Evolutionary conservation across 192 early-diverging fungal species (phyloP).

Genomic region (Coemansia sp.): DNA sequence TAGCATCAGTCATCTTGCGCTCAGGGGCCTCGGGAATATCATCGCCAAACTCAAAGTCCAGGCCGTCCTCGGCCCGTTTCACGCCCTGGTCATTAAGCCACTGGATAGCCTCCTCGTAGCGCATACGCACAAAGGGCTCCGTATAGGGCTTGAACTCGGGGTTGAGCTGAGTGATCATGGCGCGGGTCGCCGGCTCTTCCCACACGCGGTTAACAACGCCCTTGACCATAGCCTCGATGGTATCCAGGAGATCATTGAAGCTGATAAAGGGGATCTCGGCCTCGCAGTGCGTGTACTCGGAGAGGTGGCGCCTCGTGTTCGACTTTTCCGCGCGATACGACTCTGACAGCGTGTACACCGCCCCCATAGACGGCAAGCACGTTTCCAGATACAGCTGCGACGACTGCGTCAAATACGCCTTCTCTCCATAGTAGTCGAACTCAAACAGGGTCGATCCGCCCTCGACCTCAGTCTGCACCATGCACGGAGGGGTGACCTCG

Average conservation of each 20-base stretch:
- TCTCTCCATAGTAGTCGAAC: constrained; percentile 95
- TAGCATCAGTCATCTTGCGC: constrained; percentile 98
- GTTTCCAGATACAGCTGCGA: constrained; percentile 99
- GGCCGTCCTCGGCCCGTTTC: constrained; percentile 83
- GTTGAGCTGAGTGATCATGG: constrained; percentile 87
- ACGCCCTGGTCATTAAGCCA: constrained; percentile 91
- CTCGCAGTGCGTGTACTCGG: constrained; percentile 96
- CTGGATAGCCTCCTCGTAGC: constrained; percentile 92
- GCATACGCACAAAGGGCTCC: constrained; percentile 92
- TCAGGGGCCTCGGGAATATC: constrained; percentile 99
- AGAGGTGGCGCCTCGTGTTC: constrained; percentile 93
- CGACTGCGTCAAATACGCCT: constrained; percentile 97
- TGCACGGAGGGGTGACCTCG: constrained; percentile 96
- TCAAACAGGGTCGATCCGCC: constrained; percentile 94
- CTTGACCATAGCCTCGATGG: constrained; percentile 87
- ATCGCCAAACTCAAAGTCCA: constrained; percentile 93
- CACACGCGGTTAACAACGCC: constrained; percentile 77
- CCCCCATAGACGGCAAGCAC: constrained; percentile 88
- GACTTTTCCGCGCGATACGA: constrained; percentile 98
- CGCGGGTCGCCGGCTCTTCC: constrained; percentile 68
- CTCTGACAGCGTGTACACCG: constrained; percentile 94
- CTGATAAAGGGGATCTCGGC: constrained; percentile 92
- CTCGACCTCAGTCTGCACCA: constrained; percentile 99
- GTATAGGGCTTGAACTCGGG: constrained; percentile 71
- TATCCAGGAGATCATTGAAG: constrained; percentile 85